phyloP scores from a whole-genome alignment of 768 basidiomycete species.

The Termitomyces sp. region DNA sequence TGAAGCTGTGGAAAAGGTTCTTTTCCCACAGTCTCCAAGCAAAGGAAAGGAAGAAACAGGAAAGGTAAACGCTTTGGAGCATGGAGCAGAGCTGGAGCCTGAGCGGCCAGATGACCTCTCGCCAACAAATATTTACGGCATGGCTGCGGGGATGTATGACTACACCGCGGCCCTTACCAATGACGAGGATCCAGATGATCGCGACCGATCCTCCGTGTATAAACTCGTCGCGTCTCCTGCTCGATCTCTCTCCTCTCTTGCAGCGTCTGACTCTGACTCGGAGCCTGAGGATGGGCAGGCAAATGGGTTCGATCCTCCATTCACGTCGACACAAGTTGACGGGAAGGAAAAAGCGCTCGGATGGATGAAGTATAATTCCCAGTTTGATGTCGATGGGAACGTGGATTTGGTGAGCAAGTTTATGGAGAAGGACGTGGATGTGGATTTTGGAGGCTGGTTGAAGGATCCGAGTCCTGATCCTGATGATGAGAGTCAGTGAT shows the following conservation, averaged over 20 bases:
- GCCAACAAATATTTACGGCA: neutral
- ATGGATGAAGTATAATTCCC: constrained; percentile 49
- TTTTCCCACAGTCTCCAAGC: neutral
- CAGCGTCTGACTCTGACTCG: constrained; percentile 24
- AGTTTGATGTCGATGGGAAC: constrained; percentile 52
- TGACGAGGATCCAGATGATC: constrained; percentile 4
- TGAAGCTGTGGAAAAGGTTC: neutral
- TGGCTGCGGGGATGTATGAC: constrained; percentile 2
- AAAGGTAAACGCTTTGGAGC: neutral
- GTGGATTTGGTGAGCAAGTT: constrained; percentile 49
- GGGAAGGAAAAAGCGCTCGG: constrained; percentile 15
- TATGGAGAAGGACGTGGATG: constrained; percentile 55
- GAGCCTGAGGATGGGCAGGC: constrained; percentile 14
- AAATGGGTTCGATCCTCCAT: constrained; percentile 24
- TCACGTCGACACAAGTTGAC: constrained; percentile 28
- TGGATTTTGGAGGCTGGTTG: constrained; percentile 53
- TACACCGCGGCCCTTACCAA: constrained; percentile 8
- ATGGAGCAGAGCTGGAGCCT: neutral
- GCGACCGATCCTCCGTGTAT: constrained; percentile 6
- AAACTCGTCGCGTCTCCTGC: constrained; percentile 24
- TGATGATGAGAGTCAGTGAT: constrained; percentile 16
- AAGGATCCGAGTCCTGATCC: constrained; percentile 29
- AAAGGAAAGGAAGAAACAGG: neutral
- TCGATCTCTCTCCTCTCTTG: constrained; percentile 29
- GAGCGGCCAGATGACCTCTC: neutral